Conservation (phyloP, 148 eudicot genomes). For the Polygonum maritimum region DNA sequence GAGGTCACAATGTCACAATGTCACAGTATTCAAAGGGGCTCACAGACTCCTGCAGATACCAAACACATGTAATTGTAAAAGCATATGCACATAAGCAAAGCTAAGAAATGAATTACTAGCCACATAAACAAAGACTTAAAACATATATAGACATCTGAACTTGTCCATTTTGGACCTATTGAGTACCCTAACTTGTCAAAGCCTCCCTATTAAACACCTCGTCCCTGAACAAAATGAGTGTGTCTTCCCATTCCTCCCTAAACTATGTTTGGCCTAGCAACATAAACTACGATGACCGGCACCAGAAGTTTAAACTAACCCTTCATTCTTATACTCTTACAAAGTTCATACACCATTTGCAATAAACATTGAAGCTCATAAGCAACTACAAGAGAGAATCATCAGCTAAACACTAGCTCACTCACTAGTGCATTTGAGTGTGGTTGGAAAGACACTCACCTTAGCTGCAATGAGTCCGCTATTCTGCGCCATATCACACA, state of each 20-base stretch:
- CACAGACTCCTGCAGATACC: constrained; percentile 50
- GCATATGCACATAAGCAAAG: background rate
- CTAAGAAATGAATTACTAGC: background rate
- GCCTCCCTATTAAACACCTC: background rate
- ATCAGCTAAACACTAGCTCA: background rate
- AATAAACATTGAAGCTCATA: background rate
- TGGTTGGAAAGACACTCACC: constrained; percentile 30
- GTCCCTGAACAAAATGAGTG: background rate
- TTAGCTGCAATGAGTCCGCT: constrained; percentile 95
- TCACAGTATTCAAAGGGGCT: constrained; percentile 90
- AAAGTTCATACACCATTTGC: background rate
- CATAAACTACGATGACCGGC: background rate
- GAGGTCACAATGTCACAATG: constrained; percentile 89
- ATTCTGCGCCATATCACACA: constrained; percentile 98
- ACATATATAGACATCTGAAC: no score
- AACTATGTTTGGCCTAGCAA: background rate
- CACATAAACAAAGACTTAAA: background rate
- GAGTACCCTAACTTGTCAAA: no score
- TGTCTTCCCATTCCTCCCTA: background rate
- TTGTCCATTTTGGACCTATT: no score
- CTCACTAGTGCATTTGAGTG: background rate
- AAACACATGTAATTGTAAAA: background rate
- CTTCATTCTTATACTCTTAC: background rate
- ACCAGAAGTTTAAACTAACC: background rate
- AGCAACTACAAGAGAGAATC: background rate